Evolutionary conservation across 2,329 filamentous ascomycete genomes (phyloP).

Genomic region (Tothia fuscella): DNA sequence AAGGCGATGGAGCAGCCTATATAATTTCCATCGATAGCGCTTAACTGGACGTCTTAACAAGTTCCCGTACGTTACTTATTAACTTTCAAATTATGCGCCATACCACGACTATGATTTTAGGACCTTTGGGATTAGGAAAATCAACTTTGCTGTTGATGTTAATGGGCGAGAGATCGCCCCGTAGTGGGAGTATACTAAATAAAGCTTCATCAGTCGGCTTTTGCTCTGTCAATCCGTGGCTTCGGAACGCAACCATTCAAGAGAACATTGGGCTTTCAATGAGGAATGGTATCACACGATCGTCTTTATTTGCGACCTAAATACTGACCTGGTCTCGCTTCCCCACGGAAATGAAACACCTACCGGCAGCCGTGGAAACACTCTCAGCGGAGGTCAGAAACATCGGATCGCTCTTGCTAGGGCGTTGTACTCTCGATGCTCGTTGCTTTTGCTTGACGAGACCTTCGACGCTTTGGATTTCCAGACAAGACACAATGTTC

Average conservation of each 20-base stretch:
- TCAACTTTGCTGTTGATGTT: constrained; percentile 13
- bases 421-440: constrained; percentile 7
- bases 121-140: constrained; percentile 14
- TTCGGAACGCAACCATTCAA: constrained; percentile 6
- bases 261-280: constrained; percentile 8
- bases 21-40: neutral
- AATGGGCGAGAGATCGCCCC: constrained; percentile 11
- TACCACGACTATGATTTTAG: constrained; percentile 14
- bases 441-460: constrained; percentile 8
- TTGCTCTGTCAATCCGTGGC: constrained; percentile 7
- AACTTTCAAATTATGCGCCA: neutral
- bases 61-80: neutral
- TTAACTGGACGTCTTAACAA: neutral
- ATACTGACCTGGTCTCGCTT: neutral
- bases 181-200: neutral
- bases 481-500: neutral
- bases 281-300: constrained; percentile 6
- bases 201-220: neutral
- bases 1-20: neutral
- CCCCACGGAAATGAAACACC: neutral
- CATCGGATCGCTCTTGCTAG: constrained; percentile 8
- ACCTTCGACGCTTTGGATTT: constrained; percentile 2
- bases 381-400: constrained; percentile 10
- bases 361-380: constrained; percentile 6
- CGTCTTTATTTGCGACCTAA: constrained; percentile 1